phyloP scores from a whole-genome alignment of 495 filamentous ascomycete genomes.

The Neurospora terricola region DNA sequence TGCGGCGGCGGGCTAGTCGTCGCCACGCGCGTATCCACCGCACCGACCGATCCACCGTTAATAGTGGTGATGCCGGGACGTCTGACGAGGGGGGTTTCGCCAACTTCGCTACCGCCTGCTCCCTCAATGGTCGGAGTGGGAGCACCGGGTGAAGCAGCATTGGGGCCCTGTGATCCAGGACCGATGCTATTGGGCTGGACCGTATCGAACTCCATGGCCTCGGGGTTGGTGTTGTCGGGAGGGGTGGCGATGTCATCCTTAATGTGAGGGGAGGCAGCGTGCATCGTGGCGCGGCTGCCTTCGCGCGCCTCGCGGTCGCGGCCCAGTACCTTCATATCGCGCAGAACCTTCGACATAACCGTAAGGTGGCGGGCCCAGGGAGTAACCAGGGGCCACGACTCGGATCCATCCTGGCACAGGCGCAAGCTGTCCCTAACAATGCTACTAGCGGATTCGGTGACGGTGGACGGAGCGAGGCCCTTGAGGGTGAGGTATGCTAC shows the following conservation, averaged over 20 bases:
- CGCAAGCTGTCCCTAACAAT: constrained; percentile 40
- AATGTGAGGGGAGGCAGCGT: constrained; percentile 25
- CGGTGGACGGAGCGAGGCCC: constrained; percentile 34
- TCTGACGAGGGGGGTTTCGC: constrained; percentile 31
- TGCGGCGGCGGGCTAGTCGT: constrained; percentile 33
- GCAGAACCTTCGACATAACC: constrained; percentile 40
- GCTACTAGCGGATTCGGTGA: constrained; percentile 34
- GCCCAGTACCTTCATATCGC: constrained; percentile 24
- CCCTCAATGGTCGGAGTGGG: constrained; percentile 5
- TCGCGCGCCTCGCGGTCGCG: constrained; percentile 16
- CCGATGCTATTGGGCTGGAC: constrained; percentile 5
- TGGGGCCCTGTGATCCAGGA: constrained; percentile 9
- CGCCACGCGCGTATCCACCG: constrained; percentile 23
- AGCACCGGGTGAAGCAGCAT: not conserved
- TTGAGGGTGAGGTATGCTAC: constrained; percentile 41
- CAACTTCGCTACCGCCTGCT: constrained; percentile 1
- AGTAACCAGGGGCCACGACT: constrained; percentile 39
- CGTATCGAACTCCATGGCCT: constrained; percentile 38
- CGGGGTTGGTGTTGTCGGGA: constrained; percentile 28
- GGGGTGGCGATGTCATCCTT: constrained; percentile 37
- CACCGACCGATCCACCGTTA: constrained; percentile 37
- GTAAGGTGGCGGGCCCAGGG: constrained; percentile 41
- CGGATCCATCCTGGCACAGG: constrained; percentile 36
- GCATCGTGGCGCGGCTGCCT: constrained; percentile 13
- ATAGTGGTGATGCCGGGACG: constrained; percentile 40